Conservation (phyloP, 345 rosid genomes). For the Euphorbia peplus region DNA sequence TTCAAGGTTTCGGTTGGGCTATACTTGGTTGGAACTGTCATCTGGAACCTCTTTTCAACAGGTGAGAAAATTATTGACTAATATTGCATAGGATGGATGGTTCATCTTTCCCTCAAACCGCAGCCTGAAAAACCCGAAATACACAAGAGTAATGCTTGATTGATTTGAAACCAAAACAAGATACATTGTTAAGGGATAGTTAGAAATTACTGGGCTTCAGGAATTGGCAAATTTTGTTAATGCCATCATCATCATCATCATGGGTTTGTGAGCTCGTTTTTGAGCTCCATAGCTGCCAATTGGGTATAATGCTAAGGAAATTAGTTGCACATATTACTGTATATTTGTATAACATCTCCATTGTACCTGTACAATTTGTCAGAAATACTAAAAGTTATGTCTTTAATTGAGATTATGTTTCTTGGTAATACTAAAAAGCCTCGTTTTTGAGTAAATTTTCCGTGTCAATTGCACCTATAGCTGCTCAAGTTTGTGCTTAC, state of each 20-base stretch:
- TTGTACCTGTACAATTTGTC: slow-evolving; percentile 19
- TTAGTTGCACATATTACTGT: not conserved
- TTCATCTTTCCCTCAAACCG: not conserved
- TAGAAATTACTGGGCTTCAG: slow-evolving; percentile 16
- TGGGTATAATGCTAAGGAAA: not conserved
- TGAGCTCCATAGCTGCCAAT: not conserved
- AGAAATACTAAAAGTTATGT: slow-evolving; percentile 11
- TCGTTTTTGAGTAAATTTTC: no score
- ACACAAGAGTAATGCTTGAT: slow-evolving; percentile 2
- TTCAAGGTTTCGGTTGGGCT: slow-evolving; percentile 87
- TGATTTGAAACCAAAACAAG: not conserved
- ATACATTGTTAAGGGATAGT: no score
- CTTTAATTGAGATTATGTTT: not conserved
- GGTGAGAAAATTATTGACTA: slow-evolving; percentile 84
- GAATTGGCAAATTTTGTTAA: slow-evolving; percentile 14
- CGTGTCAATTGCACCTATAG: no score
- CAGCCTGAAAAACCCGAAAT: slow-evolving; percentile 20
- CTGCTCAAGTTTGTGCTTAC: no score
- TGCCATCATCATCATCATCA: slow-evolving; percentile 14
- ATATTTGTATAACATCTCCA: slow-evolving; percentile 24
- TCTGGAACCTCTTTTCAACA: slow-evolving; percentile 85
- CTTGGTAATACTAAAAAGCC: no score
- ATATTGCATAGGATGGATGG: slow-evolving; percentile 17
- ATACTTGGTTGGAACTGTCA: slow-evolving; percentile 74
- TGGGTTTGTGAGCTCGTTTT: not conserved